These are phyloP conservation scores for Cordyceps cateniannulata DNA, from an alignment of 2,329 filamentous ascomycete genomes.

Conservation along the genomic window DNA sequence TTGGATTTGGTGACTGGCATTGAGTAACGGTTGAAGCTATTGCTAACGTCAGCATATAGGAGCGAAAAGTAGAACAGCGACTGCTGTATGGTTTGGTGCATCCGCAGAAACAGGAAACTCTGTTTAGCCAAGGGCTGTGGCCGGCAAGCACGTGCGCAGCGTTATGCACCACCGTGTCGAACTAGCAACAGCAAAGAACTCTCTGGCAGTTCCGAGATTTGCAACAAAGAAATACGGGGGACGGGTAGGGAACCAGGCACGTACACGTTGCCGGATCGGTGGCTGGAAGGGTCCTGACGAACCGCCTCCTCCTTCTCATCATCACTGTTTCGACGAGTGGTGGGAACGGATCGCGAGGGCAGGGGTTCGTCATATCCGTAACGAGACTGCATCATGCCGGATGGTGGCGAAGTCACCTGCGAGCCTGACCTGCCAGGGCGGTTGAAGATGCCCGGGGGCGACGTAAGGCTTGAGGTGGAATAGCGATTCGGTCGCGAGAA, in stretches of 20 bases:
- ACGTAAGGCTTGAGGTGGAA: conserved; percentile 81
- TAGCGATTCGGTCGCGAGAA: conserved; percentile 83
- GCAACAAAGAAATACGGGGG: background rate
- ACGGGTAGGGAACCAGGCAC: conserved; percentile 32
- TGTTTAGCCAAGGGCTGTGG: background rate
- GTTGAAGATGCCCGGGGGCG: conserved; percentile 68
- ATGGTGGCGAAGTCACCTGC: conserved; percentile 71
- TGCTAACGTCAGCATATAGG: conserved; percentile 13
- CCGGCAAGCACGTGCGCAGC: background rate
- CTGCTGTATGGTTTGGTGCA: background rate
- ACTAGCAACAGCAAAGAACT: too few relatives aligned
- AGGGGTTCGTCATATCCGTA: conserved; percentile 41
- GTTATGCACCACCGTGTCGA: background rate
- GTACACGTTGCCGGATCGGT: conserved; percentile 72
- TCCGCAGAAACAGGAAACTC: background rate
- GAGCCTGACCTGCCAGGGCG: conserved; percentile 71
- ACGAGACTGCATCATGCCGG: conserved; percentile 52
- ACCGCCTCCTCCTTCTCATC: conserved; percentile 77
- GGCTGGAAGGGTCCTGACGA: conserved; percentile 61
- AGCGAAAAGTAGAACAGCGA: background rate
- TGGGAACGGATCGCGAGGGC: conserved; percentile 79
- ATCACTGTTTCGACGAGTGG: conserved; percentile 83
- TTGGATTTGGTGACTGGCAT: conserved; percentile 78
- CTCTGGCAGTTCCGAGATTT: background rate
- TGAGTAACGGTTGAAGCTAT: conserved; percentile 81